These are phyloP conservation scores for Avena eriantha DNA, from an alignment of 176 grass and related monocot genomes.

Conservation along the genomic window DNA sequence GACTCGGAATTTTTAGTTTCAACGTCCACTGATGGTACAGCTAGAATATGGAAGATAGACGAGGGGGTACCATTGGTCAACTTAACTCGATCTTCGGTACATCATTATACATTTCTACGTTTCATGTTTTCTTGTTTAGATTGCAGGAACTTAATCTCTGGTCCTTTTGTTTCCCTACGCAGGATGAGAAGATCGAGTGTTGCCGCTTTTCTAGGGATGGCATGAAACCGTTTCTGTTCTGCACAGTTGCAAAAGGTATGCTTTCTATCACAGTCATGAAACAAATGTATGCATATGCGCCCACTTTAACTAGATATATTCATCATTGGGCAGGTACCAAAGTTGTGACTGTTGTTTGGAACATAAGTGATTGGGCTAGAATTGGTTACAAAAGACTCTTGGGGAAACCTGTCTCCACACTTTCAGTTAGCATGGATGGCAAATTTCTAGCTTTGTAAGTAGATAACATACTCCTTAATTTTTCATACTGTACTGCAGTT, in stretches of 20 bases:
- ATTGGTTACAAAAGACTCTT: constrained; percentile 90
- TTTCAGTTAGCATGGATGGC: constrained; percentile 95
- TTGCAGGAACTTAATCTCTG: constrained; percentile 27
- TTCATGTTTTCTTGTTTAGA: constrained; percentile 30
- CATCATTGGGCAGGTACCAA: constrained; percentile 55
- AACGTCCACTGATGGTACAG: constrained; percentile 89
- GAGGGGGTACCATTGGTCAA: constrained; percentile 77
- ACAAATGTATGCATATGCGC: constrained; percentile 24
- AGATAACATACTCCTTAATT: constrained; percentile 26
- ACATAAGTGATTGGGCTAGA: constrained; percentile 91
- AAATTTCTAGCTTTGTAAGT: constrained; percentile 97
- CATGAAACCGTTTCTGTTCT: constrained; percentile 94
- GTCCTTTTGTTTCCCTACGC: constrained; percentile 29
- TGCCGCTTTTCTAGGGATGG: constrained; percentile 98
- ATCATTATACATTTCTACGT: constrained; percentile 1
- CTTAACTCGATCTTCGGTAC: constrained; percentile 82
- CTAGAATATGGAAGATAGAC: constrained; percentile 96
- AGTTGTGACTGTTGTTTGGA: constrained; percentile 85
- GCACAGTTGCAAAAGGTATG: constrained; percentile 87
- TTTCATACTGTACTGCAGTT: constrained; percentile 14
- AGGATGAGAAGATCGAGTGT: constrained; percentile 95
- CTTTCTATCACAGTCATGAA: constrained; percentile 39
- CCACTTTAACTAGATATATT: constrained; percentile 40
- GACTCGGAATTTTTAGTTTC: constrained; percentile 98
- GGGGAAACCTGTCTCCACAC: constrained; percentile 80